Evolutionary conservation across 345 rosid genomes (phyloP).

Genomic region (Populus euphratica): DNA sequence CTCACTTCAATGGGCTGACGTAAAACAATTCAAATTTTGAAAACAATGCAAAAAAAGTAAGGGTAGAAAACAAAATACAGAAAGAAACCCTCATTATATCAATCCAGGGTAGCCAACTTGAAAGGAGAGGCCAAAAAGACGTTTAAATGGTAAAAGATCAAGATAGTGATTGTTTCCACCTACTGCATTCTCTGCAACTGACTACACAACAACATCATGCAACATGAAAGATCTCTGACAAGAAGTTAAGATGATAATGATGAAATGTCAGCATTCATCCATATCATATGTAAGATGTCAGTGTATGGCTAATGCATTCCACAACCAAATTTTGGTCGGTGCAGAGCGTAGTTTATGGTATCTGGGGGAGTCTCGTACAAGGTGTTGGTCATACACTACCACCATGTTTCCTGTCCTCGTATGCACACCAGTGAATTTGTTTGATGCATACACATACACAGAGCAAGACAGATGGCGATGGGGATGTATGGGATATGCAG

Average conservation of each 20-base stretch:
- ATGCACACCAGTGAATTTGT: neutral
- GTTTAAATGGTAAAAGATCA: neutral
- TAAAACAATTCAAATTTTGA: too few relatives aligned
- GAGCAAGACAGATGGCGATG: neutral
- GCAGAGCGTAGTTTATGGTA: neutral
- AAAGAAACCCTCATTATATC: too few relatives aligned
- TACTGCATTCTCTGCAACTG: neutral
- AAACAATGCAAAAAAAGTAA: too few relatives aligned
- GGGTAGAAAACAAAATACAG: too few relatives aligned
- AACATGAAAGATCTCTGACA: too few relatives aligned
- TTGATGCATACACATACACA: neutral
- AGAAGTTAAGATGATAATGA: neutral
- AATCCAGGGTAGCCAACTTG: neutral
- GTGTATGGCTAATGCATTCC: neutral
- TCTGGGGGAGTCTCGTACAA: neutral
- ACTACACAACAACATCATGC: neutral
- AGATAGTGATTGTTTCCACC: neutral
- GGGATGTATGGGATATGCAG: too few relatives aligned
- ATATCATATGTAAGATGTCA: neutral
- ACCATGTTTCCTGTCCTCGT: neutral
- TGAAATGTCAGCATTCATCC: neutral
- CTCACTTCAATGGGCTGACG: too few relatives aligned
- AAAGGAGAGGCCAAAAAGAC: neutral
- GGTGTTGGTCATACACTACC: neutral
- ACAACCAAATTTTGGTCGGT: neutral